Conservation (phyloP, 192 early-diverging fungal species). For the Coemansia sp. region DNA sequence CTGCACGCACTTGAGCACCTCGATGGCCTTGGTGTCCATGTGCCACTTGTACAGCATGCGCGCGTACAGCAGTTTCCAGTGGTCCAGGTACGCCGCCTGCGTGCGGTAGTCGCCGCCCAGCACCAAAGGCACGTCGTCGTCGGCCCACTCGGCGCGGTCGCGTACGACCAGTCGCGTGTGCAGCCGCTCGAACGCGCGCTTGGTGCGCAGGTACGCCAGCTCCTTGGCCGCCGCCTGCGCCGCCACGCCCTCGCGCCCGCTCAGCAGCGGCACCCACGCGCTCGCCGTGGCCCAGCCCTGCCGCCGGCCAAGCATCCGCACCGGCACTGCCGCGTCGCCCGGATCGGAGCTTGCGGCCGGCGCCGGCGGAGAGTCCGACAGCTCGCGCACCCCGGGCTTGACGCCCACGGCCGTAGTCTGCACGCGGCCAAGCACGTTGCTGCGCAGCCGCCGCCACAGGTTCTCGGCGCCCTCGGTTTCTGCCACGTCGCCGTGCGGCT, state of each 20-base stretch:
- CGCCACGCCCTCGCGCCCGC: conserved; percentile 9
- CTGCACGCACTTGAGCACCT: conserved; percentile 41
- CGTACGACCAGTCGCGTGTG: conserved; percentile 22
- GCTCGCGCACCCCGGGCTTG: conserved; percentile 6
- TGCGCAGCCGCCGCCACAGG: conserved; percentile 42
- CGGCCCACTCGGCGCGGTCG: conserved; percentile 4
- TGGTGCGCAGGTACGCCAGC: conserved; percentile 23
- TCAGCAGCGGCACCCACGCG: conserved; percentile 8
- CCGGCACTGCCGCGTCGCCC: not conserved
- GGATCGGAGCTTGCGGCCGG: not conserved
- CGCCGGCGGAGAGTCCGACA: not conserved
- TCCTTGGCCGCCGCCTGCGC: conserved; percentile 23
- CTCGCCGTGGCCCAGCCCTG: conserved; percentile 1
- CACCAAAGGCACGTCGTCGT: not conserved
- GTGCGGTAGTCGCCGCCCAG: conserved; percentile 3
- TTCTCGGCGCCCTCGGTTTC: conserved; percentile 27
- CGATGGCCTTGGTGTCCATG: conserved; percentile 44
- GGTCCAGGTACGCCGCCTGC: conserved; percentile 36
- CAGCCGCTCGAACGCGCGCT: conserved; percentile 18
- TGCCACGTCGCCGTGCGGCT: not conserved
- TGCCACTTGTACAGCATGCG: conserved; percentile 42
- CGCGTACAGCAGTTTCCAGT: conserved; percentile 47
- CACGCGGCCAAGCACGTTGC: conserved; percentile 42
- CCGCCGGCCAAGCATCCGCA: not conserved
- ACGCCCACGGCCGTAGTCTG: conserved; percentile 4